phyloP scores from a whole-genome alignment of 306 rosid genomes.

The Pyrus betulifolia region DNA sequence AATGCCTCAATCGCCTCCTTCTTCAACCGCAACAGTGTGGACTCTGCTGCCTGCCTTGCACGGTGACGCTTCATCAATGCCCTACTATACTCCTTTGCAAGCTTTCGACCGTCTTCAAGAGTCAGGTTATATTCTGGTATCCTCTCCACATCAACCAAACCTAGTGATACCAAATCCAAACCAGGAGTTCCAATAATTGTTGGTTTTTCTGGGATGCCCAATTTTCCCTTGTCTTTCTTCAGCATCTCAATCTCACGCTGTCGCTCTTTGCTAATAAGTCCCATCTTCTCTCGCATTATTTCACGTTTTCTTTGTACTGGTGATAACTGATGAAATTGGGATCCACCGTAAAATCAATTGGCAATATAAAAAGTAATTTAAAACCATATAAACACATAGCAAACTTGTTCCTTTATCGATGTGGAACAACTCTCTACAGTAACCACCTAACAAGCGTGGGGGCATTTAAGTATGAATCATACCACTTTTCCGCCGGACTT shows the following conservation, averaged over 20 bases:
- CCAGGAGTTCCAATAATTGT: conserved; percentile 62
- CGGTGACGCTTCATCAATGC: conserved; percentile 74
- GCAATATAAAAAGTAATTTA: too few relatives aligned
- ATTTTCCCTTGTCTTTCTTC: conserved; percentile 35
- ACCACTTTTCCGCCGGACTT: too few relatives aligned
- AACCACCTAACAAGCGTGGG: too few relatives aligned
- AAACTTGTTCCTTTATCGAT: too few relatives aligned
- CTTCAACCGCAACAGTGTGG: conserved; percentile 51
- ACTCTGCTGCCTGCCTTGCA: conserved; percentile 72
- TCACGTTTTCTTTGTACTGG: too few relatives aligned
- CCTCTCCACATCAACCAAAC: conserved; percentile 77
- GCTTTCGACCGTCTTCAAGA: conserved; percentile 64
- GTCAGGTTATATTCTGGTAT: conserved; percentile 63
- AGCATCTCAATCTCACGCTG: conserved; percentile 16
- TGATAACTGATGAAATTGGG: too few relatives aligned
- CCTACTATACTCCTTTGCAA: conserved; percentile 93
- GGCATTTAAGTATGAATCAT: too few relatives aligned
- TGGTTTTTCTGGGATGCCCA: conserved; percentile 48
- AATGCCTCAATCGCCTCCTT: conserved; percentile 82
- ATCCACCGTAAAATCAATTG: too few relatives aligned
- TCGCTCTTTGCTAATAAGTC: too few relatives aligned
- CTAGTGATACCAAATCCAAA: conserved; percentile 58
- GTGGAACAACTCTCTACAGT: too few relatives aligned
- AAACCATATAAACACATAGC: too few relatives aligned
- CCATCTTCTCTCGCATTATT: too few relatives aligned